phyloP scores from a whole-genome alignment of 2,329 filamentous ascomycete species.

The Aspergillus floridensis region DNA sequence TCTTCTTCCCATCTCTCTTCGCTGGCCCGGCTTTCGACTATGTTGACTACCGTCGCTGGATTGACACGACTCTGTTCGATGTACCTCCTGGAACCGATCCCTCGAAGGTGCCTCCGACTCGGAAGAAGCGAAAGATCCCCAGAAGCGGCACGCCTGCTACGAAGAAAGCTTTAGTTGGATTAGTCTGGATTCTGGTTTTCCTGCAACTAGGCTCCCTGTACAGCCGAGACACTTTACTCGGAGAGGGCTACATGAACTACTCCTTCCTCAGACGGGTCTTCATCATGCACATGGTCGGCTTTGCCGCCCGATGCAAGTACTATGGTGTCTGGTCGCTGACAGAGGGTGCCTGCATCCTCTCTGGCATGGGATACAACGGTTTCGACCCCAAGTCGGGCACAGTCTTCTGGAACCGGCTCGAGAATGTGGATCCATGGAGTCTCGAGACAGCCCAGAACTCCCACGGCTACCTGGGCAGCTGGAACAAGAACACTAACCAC shows the following conservation, averaged over 20 bases:
- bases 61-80: constrained; percentile 93
- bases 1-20: constrained; percentile 92
- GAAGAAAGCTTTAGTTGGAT: constrained; percentile 69
- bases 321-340: constrained; percentile 94
- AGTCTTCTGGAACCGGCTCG: constrained; percentile 83
- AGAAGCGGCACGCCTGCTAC: constrained; percentile 82
- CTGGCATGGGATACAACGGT: constrained; percentile 91
- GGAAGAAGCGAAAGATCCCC: constrained; percentile 88
- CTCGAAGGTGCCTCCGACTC: constrained; percentile 76
- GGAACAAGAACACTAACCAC: constrained; percentile 98
- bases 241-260: constrained; percentile 65
- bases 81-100: constrained; percentile 78
- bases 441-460: constrained; percentile 92
- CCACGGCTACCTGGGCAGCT: constrained; percentile 83
- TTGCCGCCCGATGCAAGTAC: constrained; percentile 85
- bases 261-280: constrained; percentile 71
- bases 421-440: constrained; percentile 81
- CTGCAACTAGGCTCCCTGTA: constrained; percentile 70
- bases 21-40: constrained; percentile 93
- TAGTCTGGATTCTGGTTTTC: constrained; percentile 77
- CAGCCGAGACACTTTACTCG: constrained; percentile 60
- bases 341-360: constrained; percentile 90
- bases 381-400: constrained; percentile 80
- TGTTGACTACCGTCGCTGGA: constrained; percentile 85
- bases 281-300: constrained; percentile 77